Base-by-base conservation (phyloP, 2,329 filamentous ascomycete genomes). In the Pezicula radicicola region DNA sequence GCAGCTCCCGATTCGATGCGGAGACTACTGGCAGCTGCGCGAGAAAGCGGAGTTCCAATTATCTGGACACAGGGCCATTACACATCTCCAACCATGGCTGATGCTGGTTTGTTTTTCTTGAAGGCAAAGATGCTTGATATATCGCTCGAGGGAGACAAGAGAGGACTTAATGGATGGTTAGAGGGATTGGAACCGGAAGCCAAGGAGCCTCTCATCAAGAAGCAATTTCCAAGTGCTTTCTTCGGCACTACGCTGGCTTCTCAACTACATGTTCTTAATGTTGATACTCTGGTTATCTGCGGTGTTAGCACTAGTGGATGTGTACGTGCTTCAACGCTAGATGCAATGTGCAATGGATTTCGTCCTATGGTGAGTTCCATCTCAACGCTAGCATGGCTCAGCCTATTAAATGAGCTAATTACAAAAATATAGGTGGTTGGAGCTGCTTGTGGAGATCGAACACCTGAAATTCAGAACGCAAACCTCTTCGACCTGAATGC, bases 271-370 rank as follows among this genome's bases (percentile, higher is more conserved):
- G 53, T 71, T 5, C 60, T 67, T 46, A 65, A 65, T 27, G 62
- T 72, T n/a, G 72, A 76, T 53, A 75, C 72, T 6, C 58, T 75
- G 19, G 71, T 77, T 6, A 63, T 77, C 15, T 75, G 73, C 54
- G 74, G 75, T 16, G 74, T 77, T 40, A 75, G 72, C 61, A 77
- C 73, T 13, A 72, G 68, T 52, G 74, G 74, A 1, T 76, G 74
- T 56, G 73, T 76, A 48, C 65, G 75, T 46, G 73, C 73, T 1
- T 72, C 66, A 4, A 70, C 72, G 2, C 56, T 76, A 47, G 74
- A 77, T 53, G 68, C 72, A 3, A 72, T 76, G 68, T 71, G 72
- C 51, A 51, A 68, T 50, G 73, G 73, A 1, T 75, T 71, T 44
- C 64, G 72, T 41, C 71, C 72, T 13, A 76, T 75, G 71, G 72